A percentile compares a stretch with the other conserved stretches of the same genome.
These are phyloP conservation scores for Irpex rosettiformis DNA, from an alignment of 1,284 basidiomycete genomes.

Conservation along the genomic window DNA sequence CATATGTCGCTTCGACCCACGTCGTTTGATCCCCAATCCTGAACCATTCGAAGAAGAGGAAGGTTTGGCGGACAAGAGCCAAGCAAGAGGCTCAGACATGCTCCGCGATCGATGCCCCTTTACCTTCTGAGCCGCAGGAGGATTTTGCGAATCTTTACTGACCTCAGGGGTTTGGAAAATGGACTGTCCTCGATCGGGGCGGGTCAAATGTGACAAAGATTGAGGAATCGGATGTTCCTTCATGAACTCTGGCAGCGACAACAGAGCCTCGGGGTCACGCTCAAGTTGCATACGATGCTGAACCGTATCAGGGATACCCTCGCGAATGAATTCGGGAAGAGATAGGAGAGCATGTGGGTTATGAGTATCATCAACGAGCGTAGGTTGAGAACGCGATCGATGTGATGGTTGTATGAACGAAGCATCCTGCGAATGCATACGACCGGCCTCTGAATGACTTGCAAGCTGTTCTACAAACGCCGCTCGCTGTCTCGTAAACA, in stretches of 20 bases:
- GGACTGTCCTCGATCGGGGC: slow-evolving; percentile 2
- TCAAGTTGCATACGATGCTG: slow-evolving; percentile 28
- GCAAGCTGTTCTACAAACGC: slow-evolving; percentile 70
- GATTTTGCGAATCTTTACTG: slow-evolving; percentile 20
- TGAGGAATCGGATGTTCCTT: slow-evolving; percentile 39
- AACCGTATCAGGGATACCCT: slow-evolving; percentile 37
- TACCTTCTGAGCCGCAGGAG: slow-evolving; percentile 23
- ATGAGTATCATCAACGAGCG: slow-evolving; percentile 29
- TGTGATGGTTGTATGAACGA: slow-evolving; percentile 22
- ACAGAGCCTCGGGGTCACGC: slow-evolving; percentile 44
- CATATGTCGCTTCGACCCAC: neutral
- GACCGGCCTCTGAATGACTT: slow-evolving; percentile 61
- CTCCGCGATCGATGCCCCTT: slow-evolving; percentile 51
- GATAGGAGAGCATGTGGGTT: slow-evolving; percentile 59
- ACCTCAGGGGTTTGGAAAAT: slow-evolving; percentile 1
- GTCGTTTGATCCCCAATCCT: slow-evolving; percentile 10
- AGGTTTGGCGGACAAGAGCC: slow-evolving; percentile 42
- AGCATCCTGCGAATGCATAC: slow-evolving; percentile 73
- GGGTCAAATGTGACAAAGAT: slow-evolving; percentile 6
- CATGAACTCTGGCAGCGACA: slow-evolving; percentile 59
- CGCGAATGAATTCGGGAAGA: slow-evolving; percentile 65
- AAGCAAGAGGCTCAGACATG: slow-evolving; percentile 66
- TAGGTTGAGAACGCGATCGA: slow-evolving; percentile 7
- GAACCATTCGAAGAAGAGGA: slow-evolving; percentile 23
- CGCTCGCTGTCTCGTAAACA: slow-evolving; percentile 43